Evolutionary conservation across 805 yeast genomes (phyloP).

Genomic region (Starmera quercuum): DNA sequence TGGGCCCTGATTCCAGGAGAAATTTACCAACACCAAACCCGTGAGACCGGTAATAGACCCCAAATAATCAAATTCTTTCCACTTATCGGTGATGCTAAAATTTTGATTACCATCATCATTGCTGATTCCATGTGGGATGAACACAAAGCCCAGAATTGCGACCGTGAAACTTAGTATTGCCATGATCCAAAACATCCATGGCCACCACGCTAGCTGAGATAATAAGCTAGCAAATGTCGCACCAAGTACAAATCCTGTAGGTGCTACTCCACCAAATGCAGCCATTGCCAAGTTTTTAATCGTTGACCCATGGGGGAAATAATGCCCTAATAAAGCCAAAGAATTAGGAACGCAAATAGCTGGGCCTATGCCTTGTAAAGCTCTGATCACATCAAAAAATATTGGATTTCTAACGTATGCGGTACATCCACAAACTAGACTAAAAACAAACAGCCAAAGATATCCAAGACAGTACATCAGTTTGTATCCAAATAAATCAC

Average conservation of each 20-base stretch:
- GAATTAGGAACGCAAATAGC: slow-evolving; percentile 50
- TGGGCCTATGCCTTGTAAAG: slow-evolving; percentile 50
- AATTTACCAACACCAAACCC: slow-evolving; percentile 50
- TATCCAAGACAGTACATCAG: slow-evolving; percentile 44
- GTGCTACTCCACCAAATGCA: slow-evolving; percentile 53
- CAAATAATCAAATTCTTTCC: slow-evolving; percentile 25
- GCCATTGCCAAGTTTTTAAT: slow-evolving; percentile 50
- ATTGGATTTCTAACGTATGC: slow-evolving; percentile 36
- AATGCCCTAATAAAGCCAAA: slow-evolving; percentile 40
- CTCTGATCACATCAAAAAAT: slow-evolving; percentile 41
- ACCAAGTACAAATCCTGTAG: slow-evolving; percentile 54
- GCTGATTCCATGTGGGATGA: slow-evolving; percentile 22
- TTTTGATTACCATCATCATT: slow-evolving; percentile 1
- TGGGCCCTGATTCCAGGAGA: slow-evolving; percentile 65
- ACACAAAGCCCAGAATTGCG: slow-evolving; percentile 11
- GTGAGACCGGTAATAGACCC: slow-evolving; percentile 45
- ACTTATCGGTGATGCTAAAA: no score
- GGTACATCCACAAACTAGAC: slow-evolving; percentile 48
- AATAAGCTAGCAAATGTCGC: slow-evolving; percentile 42
- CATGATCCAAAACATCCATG: slow-evolving; percentile 29
- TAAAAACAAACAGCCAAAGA: slow-evolving; percentile 43
- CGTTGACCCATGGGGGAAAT: slow-evolving; percentile 32
- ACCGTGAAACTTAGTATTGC: slow-evolving; percentile 14
- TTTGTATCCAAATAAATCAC: slow-evolving; percentile 59
- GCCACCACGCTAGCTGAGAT: slow-evolving; percentile 45